Evolutionary conservation across 306 rosid species (phyloP).

Genomic region (Dryas drummondii): DNA sequence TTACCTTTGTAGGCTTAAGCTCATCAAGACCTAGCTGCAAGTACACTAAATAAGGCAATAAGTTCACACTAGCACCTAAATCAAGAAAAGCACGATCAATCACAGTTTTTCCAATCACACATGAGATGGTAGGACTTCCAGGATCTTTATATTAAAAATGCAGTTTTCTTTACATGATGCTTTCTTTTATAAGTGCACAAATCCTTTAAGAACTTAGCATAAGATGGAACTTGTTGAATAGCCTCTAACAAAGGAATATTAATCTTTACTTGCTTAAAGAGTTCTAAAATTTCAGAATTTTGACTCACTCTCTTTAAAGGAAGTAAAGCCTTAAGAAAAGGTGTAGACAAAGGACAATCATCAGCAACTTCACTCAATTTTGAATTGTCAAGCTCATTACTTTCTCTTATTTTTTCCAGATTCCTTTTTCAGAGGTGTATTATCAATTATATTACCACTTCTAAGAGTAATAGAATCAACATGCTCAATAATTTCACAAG

Average conservation of each 20-base stretch:
- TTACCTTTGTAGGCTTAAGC: neutral
- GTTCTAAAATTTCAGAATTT: neutral
- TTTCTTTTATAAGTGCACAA: neutral
- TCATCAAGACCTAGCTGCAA: neutral
- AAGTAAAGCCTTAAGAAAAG: neutral
- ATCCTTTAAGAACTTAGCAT: neutral
- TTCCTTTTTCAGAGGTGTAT: neutral
- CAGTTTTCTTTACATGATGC: neutral
- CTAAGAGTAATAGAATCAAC: neutral
- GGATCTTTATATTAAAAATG: neutral
- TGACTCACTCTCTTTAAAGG: neutral
- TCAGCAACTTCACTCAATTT: neutral
- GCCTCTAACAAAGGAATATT: neutral
- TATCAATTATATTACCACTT: neutral
- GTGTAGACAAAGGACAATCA: neutral
- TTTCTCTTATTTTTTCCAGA: neutral
- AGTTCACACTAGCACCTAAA: constrained; percentile 1
- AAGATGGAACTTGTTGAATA: neutral
- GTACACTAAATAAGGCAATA: neutral
- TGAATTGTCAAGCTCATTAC: neutral
- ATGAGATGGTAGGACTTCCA: neutral
- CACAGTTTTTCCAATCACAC: neutral
- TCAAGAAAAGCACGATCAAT: constrained; percentile 1
- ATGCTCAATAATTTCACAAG: neutral
- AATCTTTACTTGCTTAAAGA: neutral